Base-by-base conservation (phyloP, 31 red algal genomes). In the Bonnemaisonia californica region DNA sequence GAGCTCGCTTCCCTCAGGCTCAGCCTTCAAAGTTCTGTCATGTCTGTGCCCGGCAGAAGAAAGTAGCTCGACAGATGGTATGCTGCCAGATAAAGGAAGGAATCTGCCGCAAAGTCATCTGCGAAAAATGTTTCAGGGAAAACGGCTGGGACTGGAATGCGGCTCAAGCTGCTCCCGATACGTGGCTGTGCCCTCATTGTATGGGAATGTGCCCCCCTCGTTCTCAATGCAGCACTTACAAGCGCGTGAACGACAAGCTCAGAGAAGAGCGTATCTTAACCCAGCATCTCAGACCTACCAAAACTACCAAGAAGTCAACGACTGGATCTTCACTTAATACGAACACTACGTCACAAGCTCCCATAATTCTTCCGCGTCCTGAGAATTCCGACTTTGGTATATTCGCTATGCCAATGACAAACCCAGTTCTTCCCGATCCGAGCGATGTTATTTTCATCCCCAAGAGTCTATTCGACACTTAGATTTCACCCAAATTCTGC, bases 151-250 rank as follows among this genome's bases (percentile, higher is more conserved):
- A 51, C 45, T 51, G 45, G 45, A 16, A 51, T 11, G 45, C 7
- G 45, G 45, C 45, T 16, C 7, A 7, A 51, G 16, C 7, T 16
- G 45, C 7, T 51, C 45, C 45, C 16, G 45, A 51, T 16, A 51
- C 7, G 16, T 51, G 45, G 45, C 45, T 11, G 45, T 51, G 45
- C 16, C 45, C 45, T 51, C 45, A 51, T 16, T 51, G 45, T 16
- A 11, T 16, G 16, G 45, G 45, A 11, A 51, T 51, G 7, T 51
- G 45, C 45, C 45, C 45, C 9, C 45, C 45, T 7, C 45, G 45
- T 51, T 51, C 45, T 51, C 45, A 51, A 51, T 51, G 45, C 45
- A 51, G 45, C 45, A 51, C 45, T 51, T 51, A 51, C 45, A 51
- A 51, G 45, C 45, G 45, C 9, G 45, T 51, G 16, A 51, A 51